These are phyloP conservation scores for Colletotrichum siamense DNA, from an alignment of 2,329 filamentous ascomycete species.

Conservation along the genomic window DNA sequence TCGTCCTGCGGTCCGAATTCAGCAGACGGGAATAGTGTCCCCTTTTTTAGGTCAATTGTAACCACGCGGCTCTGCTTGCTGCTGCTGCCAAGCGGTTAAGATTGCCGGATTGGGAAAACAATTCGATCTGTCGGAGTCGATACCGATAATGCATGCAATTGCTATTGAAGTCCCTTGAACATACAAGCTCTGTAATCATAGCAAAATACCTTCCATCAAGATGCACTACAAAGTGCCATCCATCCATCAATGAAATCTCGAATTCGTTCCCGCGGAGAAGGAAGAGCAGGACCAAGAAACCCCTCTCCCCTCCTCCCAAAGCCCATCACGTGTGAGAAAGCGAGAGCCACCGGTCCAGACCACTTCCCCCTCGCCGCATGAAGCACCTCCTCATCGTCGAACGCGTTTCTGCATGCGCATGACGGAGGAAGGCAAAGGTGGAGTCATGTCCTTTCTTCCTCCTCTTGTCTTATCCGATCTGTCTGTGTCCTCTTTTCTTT, in stretches of 20 bases:
- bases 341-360: slow-evolving; percentile 16
- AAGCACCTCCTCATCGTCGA: slow-evolving; percentile 16
- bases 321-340: slow-evolving; percentile 2
- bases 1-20: not conserved
- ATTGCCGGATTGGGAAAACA: not conserved
- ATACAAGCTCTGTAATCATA: not conserved
- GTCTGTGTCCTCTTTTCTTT: not conserved
- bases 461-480: not conserved
- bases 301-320: not conserved
- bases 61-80: not conserved
- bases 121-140: not conserved
- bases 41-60: not conserved
- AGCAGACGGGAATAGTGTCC: not conserved
- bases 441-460: not conserved
- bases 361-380: not conserved
- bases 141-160: not conserved
- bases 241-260: not conserved
- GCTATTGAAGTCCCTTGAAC: not conserved
- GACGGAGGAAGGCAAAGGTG: not conserved
- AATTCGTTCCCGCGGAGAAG: not conserved
- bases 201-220: not conserved
- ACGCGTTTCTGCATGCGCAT: slow-evolving; percentile 17
- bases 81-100: not conserved
- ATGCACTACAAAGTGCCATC: not conserved
- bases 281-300: not conserved